Evolutionary conservation across 176 grass and related monocot genomes (phyloP), one percentile per base, ranked within the genome.

Genomic region (Zoysia pacifica): DNA sequence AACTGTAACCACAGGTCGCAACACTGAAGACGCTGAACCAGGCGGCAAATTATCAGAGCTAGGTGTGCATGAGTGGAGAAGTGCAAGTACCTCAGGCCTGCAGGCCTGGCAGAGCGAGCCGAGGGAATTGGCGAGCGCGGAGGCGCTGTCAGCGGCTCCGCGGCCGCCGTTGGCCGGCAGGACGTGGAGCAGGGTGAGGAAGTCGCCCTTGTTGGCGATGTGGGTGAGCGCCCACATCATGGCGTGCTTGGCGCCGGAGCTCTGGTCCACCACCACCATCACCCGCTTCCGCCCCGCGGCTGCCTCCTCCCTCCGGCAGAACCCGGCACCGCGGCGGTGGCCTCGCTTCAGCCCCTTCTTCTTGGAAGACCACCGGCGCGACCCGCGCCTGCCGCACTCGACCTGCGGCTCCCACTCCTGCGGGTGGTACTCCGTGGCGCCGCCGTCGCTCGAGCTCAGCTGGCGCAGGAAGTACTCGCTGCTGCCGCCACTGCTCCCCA

Each of bases 181-280:
- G 83, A 93, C 84, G 86, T 91, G 93, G 75, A 99, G 86, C 51
- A 96, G 86, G 37, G 90, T 91, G 82, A 99, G 82, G 79, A 96
- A 88, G 81, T 99, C 97, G 6, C 97, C 88, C 59, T 86, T 91
- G 92, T 69, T 95, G 58, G 92, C 81, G 16, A 95, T 88, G 72
- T 95, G 96, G 42, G 88, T 91, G 53, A 95, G 90, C 67, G 96
- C 90, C 97, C 93, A 44, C 43, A 44, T 44, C 43, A 44, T 44
- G 43, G 43, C 43, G 43, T 44, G 43, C 43, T 44, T 44, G 43
- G 43, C 43, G 43, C 43, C 43, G 43, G 43, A 82, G 87, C 90
- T 96, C 56, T 93, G 84, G 43, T 44, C 43, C 5, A 44, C 43
- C 43, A 44, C 43, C 43, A 99, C 97, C 88, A 99, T 88, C 63